Evolutionary conservation across 2,329 filamentous ascomycete genomes (phyloP).

Genomic region (Mollisiaceae sp.): DNA sequence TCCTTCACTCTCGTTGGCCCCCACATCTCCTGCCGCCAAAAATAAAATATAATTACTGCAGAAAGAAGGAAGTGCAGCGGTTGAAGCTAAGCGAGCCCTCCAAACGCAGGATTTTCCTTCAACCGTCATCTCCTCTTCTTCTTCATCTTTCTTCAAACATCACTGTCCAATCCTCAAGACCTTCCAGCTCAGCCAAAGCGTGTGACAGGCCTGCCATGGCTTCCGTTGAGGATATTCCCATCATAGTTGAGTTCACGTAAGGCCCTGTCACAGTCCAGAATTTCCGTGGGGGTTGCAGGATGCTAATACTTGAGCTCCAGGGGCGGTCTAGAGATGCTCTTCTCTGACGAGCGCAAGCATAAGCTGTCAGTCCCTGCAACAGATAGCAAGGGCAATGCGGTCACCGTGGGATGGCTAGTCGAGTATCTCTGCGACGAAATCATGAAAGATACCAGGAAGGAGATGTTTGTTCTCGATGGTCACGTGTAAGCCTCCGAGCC

Average conservation of each 20-base stretch:
- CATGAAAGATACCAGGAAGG: conserved; percentile 85
- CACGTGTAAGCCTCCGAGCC: conserved; percentile 86
- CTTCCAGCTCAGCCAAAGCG: not conserved
- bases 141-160: conserved; percentile 13
- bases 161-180: not conserved
- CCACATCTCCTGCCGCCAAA: conserved; percentile 11
- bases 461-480: conserved; percentile 86
- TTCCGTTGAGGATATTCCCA: conserved; percentile 48
- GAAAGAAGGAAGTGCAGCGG: conserved; percentile 6
- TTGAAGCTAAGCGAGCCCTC: conserved; percentile 22
- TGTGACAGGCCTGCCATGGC: not conserved
- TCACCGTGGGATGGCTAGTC: conserved; percentile 79
- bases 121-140: not conserved
- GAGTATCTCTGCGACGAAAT: conserved; percentile 77
- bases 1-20: not conserved
- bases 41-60: conserved; percentile 15
- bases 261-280: conserved; percentile 19
- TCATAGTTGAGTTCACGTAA: conserved; percentile 73
- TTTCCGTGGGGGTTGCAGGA: conserved; percentile 20
- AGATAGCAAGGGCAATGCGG: conserved; percentile 61
- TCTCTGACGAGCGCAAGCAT: conserved; percentile 80
- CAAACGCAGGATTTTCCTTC: conserved; percentile 20
- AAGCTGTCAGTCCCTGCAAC: conserved; percentile 68
- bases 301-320: conserved; percentile 50
- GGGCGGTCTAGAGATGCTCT: conserved; percentile 93